These are phyloP conservation scores for Naganishia antarctica DNA, from an alignment of 768 basidiomycete species.

Conservation along the genomic window DNA sequence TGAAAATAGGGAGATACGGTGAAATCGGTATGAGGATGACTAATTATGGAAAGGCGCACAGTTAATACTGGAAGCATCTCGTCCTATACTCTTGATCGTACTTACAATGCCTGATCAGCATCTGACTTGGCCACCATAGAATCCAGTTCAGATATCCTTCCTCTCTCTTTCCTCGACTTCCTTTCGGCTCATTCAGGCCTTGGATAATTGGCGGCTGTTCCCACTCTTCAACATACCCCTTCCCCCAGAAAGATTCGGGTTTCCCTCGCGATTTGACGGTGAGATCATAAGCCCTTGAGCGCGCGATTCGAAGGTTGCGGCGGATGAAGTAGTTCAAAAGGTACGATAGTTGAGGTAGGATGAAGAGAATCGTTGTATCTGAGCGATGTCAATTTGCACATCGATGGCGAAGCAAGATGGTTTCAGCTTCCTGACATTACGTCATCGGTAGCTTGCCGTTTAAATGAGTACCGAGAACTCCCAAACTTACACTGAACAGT, in stretches of 20 bases:
- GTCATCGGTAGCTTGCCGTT: not conserved
- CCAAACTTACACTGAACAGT: slow-evolving; percentile 24
- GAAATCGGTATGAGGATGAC: slow-evolving; percentile 47
- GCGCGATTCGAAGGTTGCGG: slow-evolving; percentile 73
- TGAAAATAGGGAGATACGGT: slow-evolving; percentile 47
- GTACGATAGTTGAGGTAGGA: slow-evolving; percentile 67
- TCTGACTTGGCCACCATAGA: slow-evolving; percentile 47
- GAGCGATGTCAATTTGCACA: not conserved
- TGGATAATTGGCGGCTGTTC: slow-evolving; percentile 39
- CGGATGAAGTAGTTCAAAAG: slow-evolving; percentile 79
- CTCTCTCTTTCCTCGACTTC: slow-evolving; percentile 33
- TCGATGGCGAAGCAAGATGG: not conserved
- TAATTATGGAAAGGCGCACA: slow-evolving; percentile 17
- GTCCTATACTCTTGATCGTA: too few relatives aligned
- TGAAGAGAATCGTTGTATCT: slow-evolving; percentile 55
- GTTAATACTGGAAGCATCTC: not conserved
- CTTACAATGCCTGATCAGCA: slow-evolving; percentile 46
- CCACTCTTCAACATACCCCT: slow-evolving; percentile 49
- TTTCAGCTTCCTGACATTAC: not conserved
- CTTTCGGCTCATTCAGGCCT: slow-evolving; percentile 31
- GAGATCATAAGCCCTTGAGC: slow-evolving; percentile 57
- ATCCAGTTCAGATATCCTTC: slow-evolving; percentile 37
- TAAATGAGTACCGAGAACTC: too few relatives aligned
- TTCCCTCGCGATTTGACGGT: slow-evolving; percentile 80
- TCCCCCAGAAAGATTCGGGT: slow-evolving; percentile 69